phyloP scores from a whole-genome alignment of 805 yeast species.

The Myxozyma sirexii region DNA sequence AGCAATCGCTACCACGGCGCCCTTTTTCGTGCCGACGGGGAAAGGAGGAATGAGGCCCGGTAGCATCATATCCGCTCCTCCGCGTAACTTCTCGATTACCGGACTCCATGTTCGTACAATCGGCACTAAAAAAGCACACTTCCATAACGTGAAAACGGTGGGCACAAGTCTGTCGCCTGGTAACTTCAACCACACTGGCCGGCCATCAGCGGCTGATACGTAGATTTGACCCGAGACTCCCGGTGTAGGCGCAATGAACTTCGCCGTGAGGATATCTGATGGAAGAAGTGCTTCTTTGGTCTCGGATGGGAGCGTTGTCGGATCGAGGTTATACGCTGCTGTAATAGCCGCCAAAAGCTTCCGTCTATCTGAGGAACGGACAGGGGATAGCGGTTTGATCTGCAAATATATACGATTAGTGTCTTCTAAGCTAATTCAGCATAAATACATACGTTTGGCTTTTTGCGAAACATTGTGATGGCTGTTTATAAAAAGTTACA shows the following conservation, averaged over 20 bases:
- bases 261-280: conserved; percentile 60
- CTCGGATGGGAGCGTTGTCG: conserved; percentile 46
- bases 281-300: conserved; percentile 53
- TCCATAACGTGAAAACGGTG: conserved; percentile 73
- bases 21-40: conserved; percentile 52
- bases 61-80: conserved; percentile 67
- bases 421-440: not conserved
- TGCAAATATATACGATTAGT: conserved; percentile 34
- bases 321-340: conserved; percentile 45
- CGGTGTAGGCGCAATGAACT: conserved; percentile 53
- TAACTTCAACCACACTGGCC: conserved; percentile 73
- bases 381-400: conserved; percentile 73
- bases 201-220: conserved; percentile 58
- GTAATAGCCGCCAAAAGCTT: conserved; percentile 52
- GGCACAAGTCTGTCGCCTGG: conserved; percentile 54
- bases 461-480: conserved; percentile 56
- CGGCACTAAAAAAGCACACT: conserved; percentile 66
- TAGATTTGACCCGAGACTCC: conserved; percentile 64
- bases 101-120: conserved; percentile 68
- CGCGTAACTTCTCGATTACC: conserved; percentile 68
- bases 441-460: conserved; percentile 45
- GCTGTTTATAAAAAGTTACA: not conserved
- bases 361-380: conserved; percentile 80
- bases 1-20: conserved; percentile 72
- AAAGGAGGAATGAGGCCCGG: conserved; percentile 58